Conservation (phyloP, 139 green algal genomes). For the Chlorella sp. region DNA sequence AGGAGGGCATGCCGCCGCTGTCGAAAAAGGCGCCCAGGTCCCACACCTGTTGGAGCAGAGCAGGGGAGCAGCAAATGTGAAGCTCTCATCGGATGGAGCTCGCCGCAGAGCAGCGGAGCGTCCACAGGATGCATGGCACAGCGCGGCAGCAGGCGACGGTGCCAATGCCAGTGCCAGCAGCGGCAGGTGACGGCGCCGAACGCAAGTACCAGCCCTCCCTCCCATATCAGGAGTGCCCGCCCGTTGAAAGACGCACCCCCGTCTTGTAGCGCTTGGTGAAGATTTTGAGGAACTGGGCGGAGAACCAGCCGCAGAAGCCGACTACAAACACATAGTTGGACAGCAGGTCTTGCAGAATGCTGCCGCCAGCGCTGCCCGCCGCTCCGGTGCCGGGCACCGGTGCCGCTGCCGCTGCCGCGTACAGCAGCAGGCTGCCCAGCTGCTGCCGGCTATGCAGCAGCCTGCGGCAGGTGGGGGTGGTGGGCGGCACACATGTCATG, state of each 20-base stretch:
- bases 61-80: no score
- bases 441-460: background rate
- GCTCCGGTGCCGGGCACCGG: background rate
- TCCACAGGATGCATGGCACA: no score
- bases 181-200: no score
- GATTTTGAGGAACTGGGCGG: slow-evolving; percentile 91
- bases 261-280: slow-evolving; percentile 89
- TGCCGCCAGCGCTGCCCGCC: background rate
- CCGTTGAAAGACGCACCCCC: slow-evolving; percentile 55
- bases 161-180: no score
- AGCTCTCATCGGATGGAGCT: no score
- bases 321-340: slow-evolving; percentile 87
- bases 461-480: background rate
- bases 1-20: slow-evolving; percentile 98
- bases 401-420: background rate
- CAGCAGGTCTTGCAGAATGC: slow-evolving; percentile 24
- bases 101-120: no score
- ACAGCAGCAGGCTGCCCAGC: slow-evolving; percentile 16
- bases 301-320: slow-evolving; percentile 92
- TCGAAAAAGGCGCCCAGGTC: slow-evolving; percentile 82
- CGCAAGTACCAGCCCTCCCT: no score
- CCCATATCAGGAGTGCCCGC: no score
- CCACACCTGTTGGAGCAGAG: slow-evolving; percentile 56
- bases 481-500: background rate
- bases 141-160: no score